Conservation (phyloP, 73 alveolate species). For the Symbiodinium natans region DNA sequence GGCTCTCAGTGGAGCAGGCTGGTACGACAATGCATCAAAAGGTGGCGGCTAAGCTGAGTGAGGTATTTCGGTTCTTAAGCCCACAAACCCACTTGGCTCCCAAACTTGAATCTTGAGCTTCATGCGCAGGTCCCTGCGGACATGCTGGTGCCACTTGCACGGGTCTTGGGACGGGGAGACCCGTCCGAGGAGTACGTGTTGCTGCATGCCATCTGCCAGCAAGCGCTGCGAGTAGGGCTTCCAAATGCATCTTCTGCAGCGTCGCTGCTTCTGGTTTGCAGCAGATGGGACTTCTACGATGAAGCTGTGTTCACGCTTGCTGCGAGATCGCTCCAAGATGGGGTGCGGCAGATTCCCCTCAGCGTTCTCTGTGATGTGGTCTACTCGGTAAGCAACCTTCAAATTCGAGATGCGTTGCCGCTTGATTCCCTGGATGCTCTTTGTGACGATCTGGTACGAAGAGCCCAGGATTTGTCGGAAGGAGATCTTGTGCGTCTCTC, state of each 20-base stretch:
- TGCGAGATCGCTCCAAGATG: background rate
- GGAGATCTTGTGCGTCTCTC: slow-evolving; percentile 25
- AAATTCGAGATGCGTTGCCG: background rate
- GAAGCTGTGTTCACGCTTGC: slow-evolving; percentile 35
- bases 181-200: slow-evolving; percentile 31
- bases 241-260: slow-evolving; percentile 16
- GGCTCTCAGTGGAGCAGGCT: too few relatives aligned
- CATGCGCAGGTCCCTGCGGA: too few relatives aligned
- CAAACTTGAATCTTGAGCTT: too few relatives aligned
- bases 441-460: background rate
- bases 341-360: background rate
- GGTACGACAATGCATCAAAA: too few relatives aligned
- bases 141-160: background rate
- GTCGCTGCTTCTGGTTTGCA: slow-evolving; percentile 9
- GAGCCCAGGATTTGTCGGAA: slow-evolving; percentile 12
- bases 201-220: slow-evolving; percentile 66
- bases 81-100: too few relatives aligned
- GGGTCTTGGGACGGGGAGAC: background rate
- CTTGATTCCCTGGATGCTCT: slow-evolving; percentile 15
- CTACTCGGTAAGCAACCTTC: background rate
- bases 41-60: too few relatives aligned
- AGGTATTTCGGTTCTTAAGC: too few relatives aligned
- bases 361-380: slow-evolving; percentile 23
- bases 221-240: background rate
- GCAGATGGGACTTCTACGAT: slow-evolving; percentile 45